Evolutionary conservation across 805 yeast genomes (phyloP).

Genomic region (Candida sanyiensis): DNA sequence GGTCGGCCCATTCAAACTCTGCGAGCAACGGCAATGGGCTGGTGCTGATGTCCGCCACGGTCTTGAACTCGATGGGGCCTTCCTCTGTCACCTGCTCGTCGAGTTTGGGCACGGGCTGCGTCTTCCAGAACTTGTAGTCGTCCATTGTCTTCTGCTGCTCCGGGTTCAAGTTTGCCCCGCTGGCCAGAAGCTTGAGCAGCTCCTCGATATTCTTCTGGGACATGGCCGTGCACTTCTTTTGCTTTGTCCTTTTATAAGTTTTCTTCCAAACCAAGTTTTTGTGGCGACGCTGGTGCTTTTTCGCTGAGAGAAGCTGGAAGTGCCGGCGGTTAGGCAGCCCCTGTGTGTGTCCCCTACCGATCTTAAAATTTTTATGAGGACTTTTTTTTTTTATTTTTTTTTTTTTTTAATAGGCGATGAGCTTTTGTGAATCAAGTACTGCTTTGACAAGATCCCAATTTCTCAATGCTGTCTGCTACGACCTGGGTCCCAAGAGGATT

Average conservation of each 20-base stretch:
- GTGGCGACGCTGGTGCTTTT: too few species aligned
- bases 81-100: slow-evolving; percentile 62
- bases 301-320: too few species aligned
- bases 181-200: slow-evolving; percentile 38
- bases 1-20: slow-evolving; percentile 85
- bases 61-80: slow-evolving; percentile 79
- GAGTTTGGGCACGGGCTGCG: slow-evolving; percentile 87
- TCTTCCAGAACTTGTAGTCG: slow-evolving; percentile 94
- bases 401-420: neutral
- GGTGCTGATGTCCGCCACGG: slow-evolving; percentile 65
- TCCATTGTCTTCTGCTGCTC: slow-evolving; percentile 68
- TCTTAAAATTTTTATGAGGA: neutral
- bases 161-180: slow-evolving; percentile 39
- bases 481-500: slow-evolving; percentile 96
- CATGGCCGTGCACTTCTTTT: too few species aligned
- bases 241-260: too few species aligned
- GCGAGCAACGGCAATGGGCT: slow-evolving; percentile 58
- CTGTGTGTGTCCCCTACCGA: neutral
- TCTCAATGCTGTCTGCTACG: slow-evolving; percentile 78
- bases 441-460: neutral
- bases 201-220: slow-evolving; percentile 44
- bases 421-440: neutral
- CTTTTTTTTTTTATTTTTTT: neutral
- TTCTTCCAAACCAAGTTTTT: too few species aligned
- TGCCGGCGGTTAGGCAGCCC: neutral